phyloP scores from a whole-genome alignment of 2,329 filamentous ascomycete species.

The Calonectria pteridis region DNA sequence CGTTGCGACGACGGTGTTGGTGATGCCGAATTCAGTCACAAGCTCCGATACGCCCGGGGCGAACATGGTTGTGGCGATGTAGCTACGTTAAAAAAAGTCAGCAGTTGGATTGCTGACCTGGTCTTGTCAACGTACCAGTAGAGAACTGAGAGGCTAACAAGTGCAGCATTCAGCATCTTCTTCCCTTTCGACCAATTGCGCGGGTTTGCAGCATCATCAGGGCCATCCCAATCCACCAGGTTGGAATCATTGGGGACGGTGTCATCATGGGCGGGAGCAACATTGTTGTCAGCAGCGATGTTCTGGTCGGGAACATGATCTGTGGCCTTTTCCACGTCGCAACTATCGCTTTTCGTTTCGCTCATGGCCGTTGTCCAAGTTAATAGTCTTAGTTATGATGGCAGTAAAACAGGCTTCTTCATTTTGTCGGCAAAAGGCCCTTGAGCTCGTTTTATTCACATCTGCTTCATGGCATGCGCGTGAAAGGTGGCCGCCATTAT shows the following conservation, averaged over 20 bases:
- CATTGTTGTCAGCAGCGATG: background rate
- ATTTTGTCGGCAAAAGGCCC: background rate
- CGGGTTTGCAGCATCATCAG: constrained; percentile 71
- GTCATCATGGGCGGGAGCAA: background rate
- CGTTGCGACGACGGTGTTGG: constrained; percentile 15
- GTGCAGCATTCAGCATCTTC: constrained; percentile 56
- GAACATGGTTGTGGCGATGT: constrained; percentile 40
- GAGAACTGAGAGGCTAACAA: constrained; percentile 61
- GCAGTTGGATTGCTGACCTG: background rate
- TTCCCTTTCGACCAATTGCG: constrained; percentile 70
- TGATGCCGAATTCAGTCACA: constrained; percentile 29
- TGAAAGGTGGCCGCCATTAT: background rate
- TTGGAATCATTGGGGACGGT: background rate
- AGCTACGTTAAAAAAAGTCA: constrained; percentile 1
- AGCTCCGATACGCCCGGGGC: constrained; percentile 34
- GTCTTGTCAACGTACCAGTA: constrained; percentile 15
- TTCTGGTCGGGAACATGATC: background rate
- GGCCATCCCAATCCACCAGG: constrained; percentile 71
- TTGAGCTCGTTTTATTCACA: background rate
- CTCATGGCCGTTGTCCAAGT: no score
- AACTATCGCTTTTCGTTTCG: no score
- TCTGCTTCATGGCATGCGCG: background rate
- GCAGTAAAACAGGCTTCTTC: no score
- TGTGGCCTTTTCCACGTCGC: background rate
- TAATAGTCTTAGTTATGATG: no score